phyloP scores from a whole-genome alignment of 2,329 filamentous ascomycete genomes.

The Coniochaeta sp. region DNA sequence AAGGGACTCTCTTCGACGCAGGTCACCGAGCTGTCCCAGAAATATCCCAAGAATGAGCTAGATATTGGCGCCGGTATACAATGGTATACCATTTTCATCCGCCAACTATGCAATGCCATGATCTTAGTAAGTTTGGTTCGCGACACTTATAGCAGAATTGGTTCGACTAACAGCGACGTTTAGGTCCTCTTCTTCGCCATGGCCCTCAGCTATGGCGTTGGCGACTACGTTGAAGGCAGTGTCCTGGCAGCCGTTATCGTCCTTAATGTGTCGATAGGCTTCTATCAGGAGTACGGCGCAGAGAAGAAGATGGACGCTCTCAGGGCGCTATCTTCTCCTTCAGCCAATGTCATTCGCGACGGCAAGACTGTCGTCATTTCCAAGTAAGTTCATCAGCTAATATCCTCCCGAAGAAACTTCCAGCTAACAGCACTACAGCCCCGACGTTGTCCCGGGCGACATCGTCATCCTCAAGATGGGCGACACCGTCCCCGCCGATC shows the following conservation, averaged over 20 bases:
- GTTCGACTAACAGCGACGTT: not conserved
- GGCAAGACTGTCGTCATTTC: slow-evolving; percentile 50
- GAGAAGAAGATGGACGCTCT: slow-evolving; percentile 63
- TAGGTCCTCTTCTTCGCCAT: slow-evolving; percentile 73
- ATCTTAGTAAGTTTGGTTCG: slow-evolving; percentile 57
- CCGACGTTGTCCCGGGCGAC: slow-evolving; percentile 65
- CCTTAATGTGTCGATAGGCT: slow-evolving; percentile 63
- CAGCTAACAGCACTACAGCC: slow-evolving; percentile 28
- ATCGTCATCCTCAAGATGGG: slow-evolving; percentile 62
- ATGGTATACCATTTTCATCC: slow-evolving; percentile 65
- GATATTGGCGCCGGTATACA: slow-evolving; percentile 61
- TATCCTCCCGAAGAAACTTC: too few species aligned
- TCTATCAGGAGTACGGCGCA: slow-evolving; percentile 57
- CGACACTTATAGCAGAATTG: too few species aligned
- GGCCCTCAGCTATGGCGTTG: slow-evolving; percentile 61
- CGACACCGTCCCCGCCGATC: slow-evolving; percentile 67
- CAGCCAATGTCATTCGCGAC: slow-evolving; percentile 53
- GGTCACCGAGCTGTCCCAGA: slow-evolving; percentile 49
- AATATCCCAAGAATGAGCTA: slow-evolving; percentile 63
- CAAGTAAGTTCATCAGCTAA: slow-evolving; percentile 48
- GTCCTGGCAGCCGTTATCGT: slow-evolving; percentile 30
- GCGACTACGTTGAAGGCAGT: slow-evolving; percentile 31
- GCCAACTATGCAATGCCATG: slow-evolving; percentile 73
- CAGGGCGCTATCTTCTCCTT: slow-evolving; percentile 54
- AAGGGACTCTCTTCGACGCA: slow-evolving; percentile 57